Base-by-base conservation (phyloP, 768 basidiomycete genomes). In the Suillus hirtellus region DNA sequence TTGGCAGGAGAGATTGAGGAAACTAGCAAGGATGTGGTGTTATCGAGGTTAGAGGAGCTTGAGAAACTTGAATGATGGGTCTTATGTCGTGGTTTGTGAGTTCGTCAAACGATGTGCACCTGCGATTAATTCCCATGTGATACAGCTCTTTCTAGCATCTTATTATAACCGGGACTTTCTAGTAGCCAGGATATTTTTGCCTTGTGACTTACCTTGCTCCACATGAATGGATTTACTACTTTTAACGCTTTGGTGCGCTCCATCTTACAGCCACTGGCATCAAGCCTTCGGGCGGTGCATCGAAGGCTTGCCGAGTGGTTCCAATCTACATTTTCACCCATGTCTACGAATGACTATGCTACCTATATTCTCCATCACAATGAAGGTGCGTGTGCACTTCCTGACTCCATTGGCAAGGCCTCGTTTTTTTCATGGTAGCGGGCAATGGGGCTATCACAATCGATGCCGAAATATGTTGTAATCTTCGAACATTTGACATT, bases 1-100 rank as follows among this genome's bases (percentile, higher is more conserved):
- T 83, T 99, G 15, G 97, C 97, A 3, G 97, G 97, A 5, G 97
- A 99, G 78, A 91, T 99, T 47, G 96, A 99, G 76, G 97, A 99
- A 77, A 99, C 96, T 40, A 95, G 92, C 73, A 99, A 98, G 72
- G 93, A 95, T 60, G 96, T 99, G 35, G 96, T 99, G 2, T 78
- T 99, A 50, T 84, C 90, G 59, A 85, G 97, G 66, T 76, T 99
- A 55, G 96, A 97, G 69, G 90, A 91, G 71, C 78, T 99, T 65
- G 97, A 99, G 80, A 95, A 96, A 76, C 80, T 97, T 62, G 95
- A 96, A 76, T 96, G 77, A 80, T 54, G 63, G 60, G 46, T 55
- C 27, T 19, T 11, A 24, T 27, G 17, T 42, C 17, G 38, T 56
- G 3, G 10, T 40, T 40, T 61, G 54, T 56, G 49, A 38, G 60